A percentile compares a stretch with the other conserved stretches of the same genome.
Conservation (phyloP, 257 asterid species). For the Gardenia jasminoides region DNA sequence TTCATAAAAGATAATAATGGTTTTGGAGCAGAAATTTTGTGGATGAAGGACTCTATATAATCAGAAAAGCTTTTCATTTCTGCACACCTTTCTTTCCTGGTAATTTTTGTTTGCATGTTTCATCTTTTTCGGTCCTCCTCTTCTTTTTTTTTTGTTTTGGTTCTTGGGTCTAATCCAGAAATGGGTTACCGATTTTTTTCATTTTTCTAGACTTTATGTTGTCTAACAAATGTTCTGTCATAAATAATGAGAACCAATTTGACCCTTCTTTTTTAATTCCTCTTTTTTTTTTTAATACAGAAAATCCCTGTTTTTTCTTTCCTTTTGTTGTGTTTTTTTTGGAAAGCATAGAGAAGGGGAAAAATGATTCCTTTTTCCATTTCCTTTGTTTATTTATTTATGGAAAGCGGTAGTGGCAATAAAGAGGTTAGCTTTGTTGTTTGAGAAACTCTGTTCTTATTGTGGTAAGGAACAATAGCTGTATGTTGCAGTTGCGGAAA, state of each 20-base stretch:
- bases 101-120: neutral
- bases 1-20: neutral
- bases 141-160: too few species aligned
- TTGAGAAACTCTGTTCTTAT: neutral
- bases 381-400: neutral
- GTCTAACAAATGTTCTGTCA: neutral
- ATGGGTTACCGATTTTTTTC: neutral
- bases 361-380: neutral
- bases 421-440: neutral
- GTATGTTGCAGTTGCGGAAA: neutral
- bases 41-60: neutral
- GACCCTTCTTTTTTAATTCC: neutral
- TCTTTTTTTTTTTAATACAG: too few species aligned
- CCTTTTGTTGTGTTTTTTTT: neutral
- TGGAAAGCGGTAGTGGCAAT: neutral
- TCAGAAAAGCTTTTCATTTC: neutral
- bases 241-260: neutral
- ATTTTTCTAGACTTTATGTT: neutral
- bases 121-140: neutral
- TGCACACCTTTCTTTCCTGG: too few species aligned
- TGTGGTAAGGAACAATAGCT: neutral
- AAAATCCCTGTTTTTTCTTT: neutral
- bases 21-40: too few species aligned
- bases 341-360: neutral
- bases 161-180: neutral